These are phyloP conservation scores for Penicillium sp. DNA, from an alignment of 2,329 filamentous ascomycete genomes.

Conservation along the genomic window DNA sequence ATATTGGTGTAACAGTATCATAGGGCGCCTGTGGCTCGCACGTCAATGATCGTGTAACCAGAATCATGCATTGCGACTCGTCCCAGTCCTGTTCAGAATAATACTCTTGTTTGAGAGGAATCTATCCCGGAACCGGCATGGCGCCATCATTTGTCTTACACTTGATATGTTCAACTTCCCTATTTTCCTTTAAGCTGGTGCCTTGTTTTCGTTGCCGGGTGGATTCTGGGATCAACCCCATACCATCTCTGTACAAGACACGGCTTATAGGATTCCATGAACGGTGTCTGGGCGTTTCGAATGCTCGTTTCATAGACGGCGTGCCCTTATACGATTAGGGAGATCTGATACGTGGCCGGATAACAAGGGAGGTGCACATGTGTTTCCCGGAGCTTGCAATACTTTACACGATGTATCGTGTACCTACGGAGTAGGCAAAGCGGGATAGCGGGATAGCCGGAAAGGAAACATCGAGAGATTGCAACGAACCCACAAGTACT, in stretches of 20 bases:
- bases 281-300: not conserved
- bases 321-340: not conserved
- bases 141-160: not conserved
- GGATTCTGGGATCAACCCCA: not conserved
- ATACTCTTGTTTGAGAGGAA: slow-evolving; percentile 9
- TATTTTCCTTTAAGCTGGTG: not conserved
- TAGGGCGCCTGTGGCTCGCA: slow-evolving; percentile 10
- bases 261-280: not conserved
- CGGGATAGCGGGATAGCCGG: slow-evolving; percentile 1
- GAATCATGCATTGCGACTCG: slow-evolving; percentile 2
- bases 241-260: not conserved
- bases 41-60: slow-evolving; percentile 15
- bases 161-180: not conserved
- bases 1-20: slow-evolving; percentile 15
- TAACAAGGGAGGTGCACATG: not conserved
- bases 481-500: not conserved
- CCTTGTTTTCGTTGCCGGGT: not conserved
- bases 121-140: slow-evolving; percentile 2
- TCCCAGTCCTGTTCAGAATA: slow-evolving; percentile 15
- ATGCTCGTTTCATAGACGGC: not conserved
- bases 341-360: not conserved
- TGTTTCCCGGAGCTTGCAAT: not conserved
- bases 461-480: not conserved
- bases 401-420: not conserved
- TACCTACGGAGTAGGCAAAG: not conserved